Conservation (phyloP, 1,284 basidiomycete species). For the Leccinum pachyderme region DNA sequence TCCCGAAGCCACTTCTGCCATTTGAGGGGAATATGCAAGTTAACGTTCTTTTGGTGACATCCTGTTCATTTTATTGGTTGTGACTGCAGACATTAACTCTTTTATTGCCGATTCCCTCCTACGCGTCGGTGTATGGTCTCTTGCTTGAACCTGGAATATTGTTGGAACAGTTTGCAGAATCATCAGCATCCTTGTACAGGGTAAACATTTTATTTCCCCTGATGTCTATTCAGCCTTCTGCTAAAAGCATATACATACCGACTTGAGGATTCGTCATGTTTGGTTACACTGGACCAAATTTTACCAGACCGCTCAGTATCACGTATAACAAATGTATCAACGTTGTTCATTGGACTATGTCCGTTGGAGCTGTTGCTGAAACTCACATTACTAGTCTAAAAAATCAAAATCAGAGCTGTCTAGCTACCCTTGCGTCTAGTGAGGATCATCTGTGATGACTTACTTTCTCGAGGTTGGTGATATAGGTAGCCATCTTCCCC, state of each 20-base stretch:
- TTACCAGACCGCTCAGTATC: constrained; percentile 10
- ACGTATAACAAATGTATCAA: constrained; percentile 11
- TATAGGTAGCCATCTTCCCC: constrained; percentile 7
- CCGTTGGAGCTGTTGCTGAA: background rate
- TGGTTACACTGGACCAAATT: background rate
- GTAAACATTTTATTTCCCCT: constrained; percentile 7
- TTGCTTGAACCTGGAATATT: background rate
- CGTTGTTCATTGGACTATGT: constrained; percentile 11
- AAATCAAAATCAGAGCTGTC: background rate
- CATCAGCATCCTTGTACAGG: constrained; percentile 17
- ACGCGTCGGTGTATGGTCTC: constrained; percentile 10
- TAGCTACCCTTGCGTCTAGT: constrained; percentile 15
- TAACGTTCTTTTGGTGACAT: background rate
- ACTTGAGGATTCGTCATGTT: constrained; percentile 1
- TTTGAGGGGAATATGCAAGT: constrained; percentile 9
- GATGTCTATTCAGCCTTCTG: constrained; percentile 15
- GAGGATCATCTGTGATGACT: background rate
- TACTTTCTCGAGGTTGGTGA: constrained; percentile 4
- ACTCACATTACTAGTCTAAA: background rate
- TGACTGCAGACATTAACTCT: background rate
- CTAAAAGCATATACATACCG: constrained; percentile 15
- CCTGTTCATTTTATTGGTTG: background rate
- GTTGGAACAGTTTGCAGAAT: constrained; percentile 1
- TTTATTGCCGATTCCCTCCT: background rate
- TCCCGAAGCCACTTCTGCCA: constrained; percentile 4